Evolutionary conservation across 176 grass and related monocot genomes (phyloP), one percentile per base, ranked within the genome.

Genomic region (Aegilops tauschii): DNA sequence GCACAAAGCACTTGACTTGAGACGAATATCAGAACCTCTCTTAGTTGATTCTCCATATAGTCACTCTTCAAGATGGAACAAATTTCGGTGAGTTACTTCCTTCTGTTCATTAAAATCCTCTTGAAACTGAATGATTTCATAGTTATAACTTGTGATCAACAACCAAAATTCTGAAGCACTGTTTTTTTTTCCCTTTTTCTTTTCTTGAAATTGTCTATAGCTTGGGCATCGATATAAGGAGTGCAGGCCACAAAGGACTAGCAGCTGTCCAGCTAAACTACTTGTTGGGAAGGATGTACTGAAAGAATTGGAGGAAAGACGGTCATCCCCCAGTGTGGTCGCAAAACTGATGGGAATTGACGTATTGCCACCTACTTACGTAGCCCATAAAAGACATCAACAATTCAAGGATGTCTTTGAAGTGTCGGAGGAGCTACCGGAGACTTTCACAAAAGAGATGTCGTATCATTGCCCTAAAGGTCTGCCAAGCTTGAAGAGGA

Each of bases 271-370:
- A 81, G 80, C 74, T 9, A 91, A 88, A 82, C 21, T 84, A 87
- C 75, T 86, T 74, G 58, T 89, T 29, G 87, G 84, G 71, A 92
- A 86, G 68, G 91, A 87, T 83, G n/a, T 83, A 45, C 75, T 84
- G 5, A 80, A 84, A 52, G 87, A 92, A 84, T 59, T 92, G 25
- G 87, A 89, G 63, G 68, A 86, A 79, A 86, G 87, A 49, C 81
- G 82, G 64, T 81, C 89, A 29, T 91, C 91, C 5, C 84, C 94
- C 68, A 91, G 89, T 87, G 91, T 95, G 40, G 91, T 95, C 54
- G 94, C 94, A 83, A 95, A 93, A 77, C 83, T 95, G 10, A 93
- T 95, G 94, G 91, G 89, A 71, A 86, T 95, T 69, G 89, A 95
- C 65, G 87, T 89, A 32, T 34, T 91, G 34, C 91, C 90, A 61